Conservation (phyloP, 2,329 filamentous ascomycete species). For the Penicillium olsonii region DNA sequence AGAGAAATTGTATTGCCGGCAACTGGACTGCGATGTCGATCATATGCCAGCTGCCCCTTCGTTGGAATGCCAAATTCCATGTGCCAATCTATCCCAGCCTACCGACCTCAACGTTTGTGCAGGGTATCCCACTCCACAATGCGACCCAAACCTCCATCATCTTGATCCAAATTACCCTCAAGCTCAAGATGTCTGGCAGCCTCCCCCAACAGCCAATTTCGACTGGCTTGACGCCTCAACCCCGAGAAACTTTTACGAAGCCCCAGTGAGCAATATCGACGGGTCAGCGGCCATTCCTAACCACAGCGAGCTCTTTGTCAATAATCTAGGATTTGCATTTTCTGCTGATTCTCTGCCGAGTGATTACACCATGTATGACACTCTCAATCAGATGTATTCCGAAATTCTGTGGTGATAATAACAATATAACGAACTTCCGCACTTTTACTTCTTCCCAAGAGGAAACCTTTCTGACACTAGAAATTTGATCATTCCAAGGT, state of each 20-base stretch:
- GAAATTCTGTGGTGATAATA: conserved; percentile 21
- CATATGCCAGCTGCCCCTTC: conserved; percentile 9
- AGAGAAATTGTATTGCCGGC: conserved; percentile 20
- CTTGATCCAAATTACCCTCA: neutral
- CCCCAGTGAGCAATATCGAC: neutral
- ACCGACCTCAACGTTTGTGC: neutral
- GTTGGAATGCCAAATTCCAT: neutral
- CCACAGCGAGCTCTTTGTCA: conserved; percentile 18
- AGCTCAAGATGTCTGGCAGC: neutral
- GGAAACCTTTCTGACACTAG: no score
- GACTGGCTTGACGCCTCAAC: conserved; percentile 1
- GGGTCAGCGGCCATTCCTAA: neutral
- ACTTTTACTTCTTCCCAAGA: neutral
- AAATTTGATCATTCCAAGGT: neutral
- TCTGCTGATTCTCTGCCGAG: conserved; percentile 21
- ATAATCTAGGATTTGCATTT: conserved; percentile 24
- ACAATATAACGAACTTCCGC: neutral
- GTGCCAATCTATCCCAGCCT: neutral
- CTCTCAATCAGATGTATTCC: conserved; percentile 24
- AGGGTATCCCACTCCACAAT: neutral
- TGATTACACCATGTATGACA: conserved; percentile 28
- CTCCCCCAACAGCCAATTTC: neutral
- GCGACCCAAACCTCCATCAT: neutral
- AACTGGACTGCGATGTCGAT: conserved; percentile 13
- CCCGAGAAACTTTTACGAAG: neutral